Conservation (phyloP, 2,329 filamentous ascomycete species). For the Cucurbitaria berberidis region DNA sequence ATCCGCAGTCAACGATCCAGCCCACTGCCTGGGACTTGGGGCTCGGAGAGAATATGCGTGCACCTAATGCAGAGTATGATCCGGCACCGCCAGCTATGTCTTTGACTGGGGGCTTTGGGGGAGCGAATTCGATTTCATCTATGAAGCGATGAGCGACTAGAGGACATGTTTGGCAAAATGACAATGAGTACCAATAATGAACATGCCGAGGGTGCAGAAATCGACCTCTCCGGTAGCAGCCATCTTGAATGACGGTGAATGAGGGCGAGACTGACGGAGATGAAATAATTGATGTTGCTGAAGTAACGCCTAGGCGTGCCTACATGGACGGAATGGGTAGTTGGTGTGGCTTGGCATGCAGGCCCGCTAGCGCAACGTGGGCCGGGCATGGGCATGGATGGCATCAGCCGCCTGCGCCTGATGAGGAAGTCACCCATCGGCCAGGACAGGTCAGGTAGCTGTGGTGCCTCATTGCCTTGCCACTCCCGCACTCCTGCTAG, state of each 20-base stretch:
- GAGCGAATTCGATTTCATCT: slow-evolving; percentile 91
- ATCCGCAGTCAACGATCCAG: slow-evolving; percentile 90
- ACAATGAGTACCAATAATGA: slow-evolving; percentile 61
- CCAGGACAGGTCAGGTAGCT: no score
- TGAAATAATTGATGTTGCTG: no score
- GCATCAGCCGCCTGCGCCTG: slow-evolving; percentile 4
- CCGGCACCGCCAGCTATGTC: slow-evolving; percentile 89
- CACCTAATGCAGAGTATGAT: slow-evolving; percentile 84
- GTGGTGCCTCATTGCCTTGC: slow-evolving; percentile 8
- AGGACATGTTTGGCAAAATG: slow-evolving; percentile 2
- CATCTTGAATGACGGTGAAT: slow-evolving; percentile 17
- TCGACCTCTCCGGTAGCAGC: slow-evolving; percentile 49
- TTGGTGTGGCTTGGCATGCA: slow-evolving; percentile 18
- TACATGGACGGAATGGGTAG: slow-evolving; percentile 3
- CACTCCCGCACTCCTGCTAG: not conserved
- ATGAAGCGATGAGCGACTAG: slow-evolving; percentile 23
- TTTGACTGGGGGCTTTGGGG: slow-evolving; percentile 70
- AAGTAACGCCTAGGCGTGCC: no score
- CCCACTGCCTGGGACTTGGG: slow-evolving; percentile 70
- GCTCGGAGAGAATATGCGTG: slow-evolving; percentile 82
- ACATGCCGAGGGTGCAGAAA: slow-evolving; percentile 68
- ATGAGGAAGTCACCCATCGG: slow-evolving; percentile 8
- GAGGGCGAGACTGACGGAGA: no score
- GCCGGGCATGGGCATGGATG: slow-evolving; percentile 13
- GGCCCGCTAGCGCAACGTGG: slow-evolving; percentile 25